These are phyloP conservation scores for Millerozyma acaciae DNA, from an alignment of 805 yeast genomes.

Conservation along the genomic window DNA sequence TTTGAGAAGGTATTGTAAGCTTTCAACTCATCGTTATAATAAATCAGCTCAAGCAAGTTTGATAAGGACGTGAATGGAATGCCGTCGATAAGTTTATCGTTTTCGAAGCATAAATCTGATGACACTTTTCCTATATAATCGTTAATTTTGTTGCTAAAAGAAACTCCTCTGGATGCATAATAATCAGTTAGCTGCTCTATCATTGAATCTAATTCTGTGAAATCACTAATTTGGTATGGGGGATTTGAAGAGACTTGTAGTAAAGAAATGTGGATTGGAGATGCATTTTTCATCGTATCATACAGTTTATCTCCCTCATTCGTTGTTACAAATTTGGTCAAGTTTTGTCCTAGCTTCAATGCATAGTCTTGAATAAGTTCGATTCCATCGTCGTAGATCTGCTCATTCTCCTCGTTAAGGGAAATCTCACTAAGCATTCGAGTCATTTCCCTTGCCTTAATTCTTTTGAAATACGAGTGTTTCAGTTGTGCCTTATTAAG, in stretches of 20 bases:
- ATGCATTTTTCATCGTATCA: neutral
- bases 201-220: constrained; percentile 38
- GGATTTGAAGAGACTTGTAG: constrained; percentile 17
- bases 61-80: too few relatives aligned
- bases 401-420: too few relatives aligned
- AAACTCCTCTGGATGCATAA: constrained; percentile 21
- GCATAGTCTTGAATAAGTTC: constrained; percentile 27
- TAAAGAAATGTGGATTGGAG: constrained; percentile 12
- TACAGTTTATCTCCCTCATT: constrained; percentile 1
- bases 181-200: constrained; percentile 28
- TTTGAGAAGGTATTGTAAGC: too few relatives aligned
- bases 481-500: neutral
- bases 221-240: constrained; percentile 20
- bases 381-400: constrained; percentile 8
- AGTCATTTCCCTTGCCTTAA: too few relatives aligned
- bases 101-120: too few relatives aligned
- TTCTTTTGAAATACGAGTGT: constrained; percentile 4
- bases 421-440: too few relatives aligned
- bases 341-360: constrained; percentile 23
- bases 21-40: too few relatives aligned
- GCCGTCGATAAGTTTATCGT: too few relatives aligned
- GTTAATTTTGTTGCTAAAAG: too few relatives aligned
- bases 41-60: too few relatives aligned
- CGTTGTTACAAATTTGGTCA: too few relatives aligned
- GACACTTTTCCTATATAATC: too few relatives aligned